phyloP scores from a whole-genome alignment of 371 early-diverging fungal species.

The Nematocida displodere region DNA sequence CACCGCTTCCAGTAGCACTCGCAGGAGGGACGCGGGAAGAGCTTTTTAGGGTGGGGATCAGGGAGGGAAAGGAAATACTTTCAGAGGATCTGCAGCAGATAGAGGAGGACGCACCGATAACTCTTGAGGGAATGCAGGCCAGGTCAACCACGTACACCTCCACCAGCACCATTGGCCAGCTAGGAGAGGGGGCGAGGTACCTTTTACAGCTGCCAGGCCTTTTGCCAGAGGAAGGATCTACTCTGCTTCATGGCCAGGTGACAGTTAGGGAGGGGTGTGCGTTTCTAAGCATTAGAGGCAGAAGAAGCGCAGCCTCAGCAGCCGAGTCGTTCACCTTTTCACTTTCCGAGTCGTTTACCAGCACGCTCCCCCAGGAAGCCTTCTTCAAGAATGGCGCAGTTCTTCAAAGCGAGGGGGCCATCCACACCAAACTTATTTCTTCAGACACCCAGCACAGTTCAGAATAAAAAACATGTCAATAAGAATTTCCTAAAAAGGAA shows the following conservation, averaged over 20 bases:
- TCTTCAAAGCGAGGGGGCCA: neutral
- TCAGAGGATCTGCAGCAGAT: neutral
- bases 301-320: neutral
- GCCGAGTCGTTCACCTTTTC: neutral
- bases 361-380: neutral
- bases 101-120: neutral
- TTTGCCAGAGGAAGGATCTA: neutral
- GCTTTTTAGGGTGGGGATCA: neutral
- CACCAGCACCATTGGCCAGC: neutral
- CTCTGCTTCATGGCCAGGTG: too few relatives aligned
- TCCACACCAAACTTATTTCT: neutral
- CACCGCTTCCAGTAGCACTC: neutral
- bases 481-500: neutral
- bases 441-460: neutral
- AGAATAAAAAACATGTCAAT: neutral
- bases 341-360: neutral
- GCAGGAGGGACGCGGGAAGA: neutral
- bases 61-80: neutral
- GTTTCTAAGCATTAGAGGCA: too few relatives aligned
- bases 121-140: neutral
- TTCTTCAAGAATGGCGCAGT: neutral
- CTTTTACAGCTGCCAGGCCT: neutral
- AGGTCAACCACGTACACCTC: too few relatives aligned
- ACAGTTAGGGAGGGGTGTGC: too few relatives aligned
- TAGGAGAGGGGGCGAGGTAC: neutral